Evolutionary conservation across 2,329 filamentous ascomycete genomes (phyloP), one percentile per base, ranked within the genome.

Genomic region (Lachnum nothofagi): DNA sequence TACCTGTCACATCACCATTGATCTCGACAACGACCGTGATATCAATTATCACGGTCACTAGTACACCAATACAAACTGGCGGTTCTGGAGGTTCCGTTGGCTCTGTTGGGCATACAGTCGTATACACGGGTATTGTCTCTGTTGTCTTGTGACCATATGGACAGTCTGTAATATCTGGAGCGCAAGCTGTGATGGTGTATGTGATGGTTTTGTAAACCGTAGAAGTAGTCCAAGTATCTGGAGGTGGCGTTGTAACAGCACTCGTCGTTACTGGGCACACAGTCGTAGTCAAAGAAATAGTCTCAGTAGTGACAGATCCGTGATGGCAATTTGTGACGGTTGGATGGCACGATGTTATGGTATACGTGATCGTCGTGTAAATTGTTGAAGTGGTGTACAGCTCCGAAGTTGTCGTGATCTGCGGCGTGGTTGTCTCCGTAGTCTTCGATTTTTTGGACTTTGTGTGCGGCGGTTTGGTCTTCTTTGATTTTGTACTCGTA

Each of bases 251-350:
- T n/a, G n/a, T n/a, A n/a, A n/a, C n/a, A n/a, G n/a, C n/a, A n/a
- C n/a, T n/a, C n/a, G n/a, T n/a, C n/a, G n/a, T 24, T 27, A 27
- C 29, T 29, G 66, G 65, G 55, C 56, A 65, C 35, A 66, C 56
- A 12, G 66, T 68, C 3, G 64, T 67, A 23, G n/a, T n/a, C n/a
- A n/a, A n/a, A 12, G 29, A 33, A n/a, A 33, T 33, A 16, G 29
- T 33, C 8, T 33, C 29, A n/a, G 29, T 33, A n/a, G 29, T 33
- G 29, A 33, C 29, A 33, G 5, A 7, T 33, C 29, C 29, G 8
- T n/a, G 14, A 5, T 12, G 14, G 29, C 29, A 33, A 16, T 33
- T 10, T 7, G 29, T 33, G 14, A 33, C 29, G 14, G 29, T 33
- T 33, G 29, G 29, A 33, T 12, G 14, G 16, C 29, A 33, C 16